Base-by-base conservation (phyloP, 2,329 filamentous ascomycete genomes). In the Daldinia eschscholtzii region DNA sequence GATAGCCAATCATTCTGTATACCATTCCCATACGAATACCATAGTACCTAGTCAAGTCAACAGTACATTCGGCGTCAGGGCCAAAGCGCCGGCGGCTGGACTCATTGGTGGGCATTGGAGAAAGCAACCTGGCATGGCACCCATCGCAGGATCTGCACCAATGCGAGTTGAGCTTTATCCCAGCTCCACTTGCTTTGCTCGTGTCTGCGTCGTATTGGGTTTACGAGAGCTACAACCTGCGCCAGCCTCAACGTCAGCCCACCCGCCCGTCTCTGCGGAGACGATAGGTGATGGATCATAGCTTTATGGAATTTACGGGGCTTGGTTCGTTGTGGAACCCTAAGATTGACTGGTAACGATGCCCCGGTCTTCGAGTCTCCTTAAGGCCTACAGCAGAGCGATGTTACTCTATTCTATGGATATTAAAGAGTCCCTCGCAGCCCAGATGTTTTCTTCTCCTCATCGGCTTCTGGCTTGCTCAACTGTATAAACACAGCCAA, bases 191-290 rank as follows among this genome's bases (percentile, higher is more conserved):
- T 65, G 37, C 60, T 60, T 35, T 61, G 59, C 62, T 71, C 68
- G 68, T 68, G 62, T 68, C 65, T 42, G 15, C 35, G 68, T 68
- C 68, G 65, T 68, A 71, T 71, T 71, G 57, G 68, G 52, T 52
- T 67, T 53, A 59, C 28, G 57, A 61, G 35, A 46, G 33, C 23
- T 64, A 61, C 46, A 61, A 57, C 48, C 65, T 71, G 42, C 53
- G 66, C 69, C 69, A 71, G 69, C 69, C 69, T 69, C 63, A 69
- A 69, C 68, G 69, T 71, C 69, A 71, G 69, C 69, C 66, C 64
- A 71, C 69, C 48, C 55, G 39, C 41, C 41, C 33, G 41, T 64
- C 52, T 57, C 30, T 55, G 48, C 61, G 35, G 58, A 61, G 60
- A 61, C 60, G 60, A 68, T 71, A 71, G 69, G 69, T 41, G 23